These are phyloP conservation scores for Tricholoma sp. DNA, from an alignment of 768 basidiomycete genomes.

Conservation along the genomic window DNA sequence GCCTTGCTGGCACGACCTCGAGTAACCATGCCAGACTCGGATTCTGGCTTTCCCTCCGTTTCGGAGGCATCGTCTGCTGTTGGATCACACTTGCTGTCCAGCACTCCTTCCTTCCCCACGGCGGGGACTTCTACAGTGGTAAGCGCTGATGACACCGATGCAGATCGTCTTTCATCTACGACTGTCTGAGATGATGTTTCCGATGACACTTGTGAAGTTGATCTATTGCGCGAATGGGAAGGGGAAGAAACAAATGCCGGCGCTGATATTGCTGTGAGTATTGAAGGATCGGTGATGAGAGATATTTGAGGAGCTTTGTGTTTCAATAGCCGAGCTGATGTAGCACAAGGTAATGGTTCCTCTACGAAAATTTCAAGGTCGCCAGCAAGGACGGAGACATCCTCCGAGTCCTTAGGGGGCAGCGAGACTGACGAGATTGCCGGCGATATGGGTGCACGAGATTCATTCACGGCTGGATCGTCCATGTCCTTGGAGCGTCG, in stretches of 20 bases:
- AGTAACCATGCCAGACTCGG: slow-evolving; percentile 32
- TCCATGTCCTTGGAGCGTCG: background rate
- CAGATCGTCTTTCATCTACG: slow-evolving; percentile 28
- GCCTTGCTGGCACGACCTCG: slow-evolving; percentile 28
- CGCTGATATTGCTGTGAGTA: slow-evolving; percentile 6
- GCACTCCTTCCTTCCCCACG: slow-evolving; percentile 5
- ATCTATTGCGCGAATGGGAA: slow-evolving; percentile 31
- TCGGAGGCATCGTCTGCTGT: slow-evolving; percentile 2
- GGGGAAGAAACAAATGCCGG: slow-evolving; percentile 10
- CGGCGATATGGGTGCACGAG: background rate
- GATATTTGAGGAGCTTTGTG: slow-evolving; percentile 3
- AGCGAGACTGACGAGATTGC: background rate
- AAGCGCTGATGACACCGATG: slow-evolving; percentile 33
- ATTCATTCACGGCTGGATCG: background rate
- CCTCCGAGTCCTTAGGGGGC: background rate
- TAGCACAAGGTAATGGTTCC: background rate
- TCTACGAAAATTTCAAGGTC: background rate
- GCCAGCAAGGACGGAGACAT: background rate
- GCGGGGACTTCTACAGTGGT: slow-evolving; percentile 27
- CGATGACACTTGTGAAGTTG: slow-evolving; percentile 32
- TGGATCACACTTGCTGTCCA: slow-evolving; percentile 18
- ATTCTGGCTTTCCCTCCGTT: slow-evolving; percentile 14
- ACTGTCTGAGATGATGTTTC: slow-evolving; percentile 32
- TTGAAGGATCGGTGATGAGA: slow-evolving; percentile 9
- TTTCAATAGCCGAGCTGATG: background rate